These are phyloP conservation scores for Drechslera avenae DNA, from an alignment of 2,329 filamentous ascomycete genomes.

Conservation along the genomic window DNA sequence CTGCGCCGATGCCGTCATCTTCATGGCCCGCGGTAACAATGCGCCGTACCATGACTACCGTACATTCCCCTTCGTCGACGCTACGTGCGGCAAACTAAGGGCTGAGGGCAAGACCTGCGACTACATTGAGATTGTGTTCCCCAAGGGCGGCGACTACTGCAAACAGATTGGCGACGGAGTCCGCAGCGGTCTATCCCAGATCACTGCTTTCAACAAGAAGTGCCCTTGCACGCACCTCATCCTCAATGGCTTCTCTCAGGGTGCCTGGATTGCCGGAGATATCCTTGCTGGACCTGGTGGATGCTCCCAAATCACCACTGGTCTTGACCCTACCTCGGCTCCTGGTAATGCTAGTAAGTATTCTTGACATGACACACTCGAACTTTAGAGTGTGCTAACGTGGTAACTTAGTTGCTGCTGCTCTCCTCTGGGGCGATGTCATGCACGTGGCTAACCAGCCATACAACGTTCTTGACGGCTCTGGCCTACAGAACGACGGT, in stretches of 20 bases:
- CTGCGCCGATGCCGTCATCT: conserved; percentile 30
- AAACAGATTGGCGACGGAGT: conserved; percentile 25
- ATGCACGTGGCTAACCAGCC: conserved; percentile 29
- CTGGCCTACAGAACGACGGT: conserved; percentile 16
- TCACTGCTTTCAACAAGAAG: conserved; percentile 60
- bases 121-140: conserved; percentile 29
- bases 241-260: conserved; percentile 64
- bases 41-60: conserved; percentile 29
- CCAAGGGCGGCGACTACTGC: conserved; percentile 22
- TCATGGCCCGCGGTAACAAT: conserved; percentile 31
- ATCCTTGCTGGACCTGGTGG: conserved; percentile 57
- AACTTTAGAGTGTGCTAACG: conserved; percentile 18
- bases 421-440: conserved; percentile 31
- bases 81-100: conserved; percentile 26
- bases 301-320: conserved; percentile 19
- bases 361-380: conserved; percentile 8
- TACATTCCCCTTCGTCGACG: conserved; percentile 25
- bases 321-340: conserved; percentile 23
- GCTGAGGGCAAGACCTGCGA: conserved; percentile 29
- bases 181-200: conserved; percentile 35
- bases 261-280: conserved; percentile 64
- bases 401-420: conserved; percentile 18
- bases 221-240: conserved; percentile 63
- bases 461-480: conserved; percentile 30
- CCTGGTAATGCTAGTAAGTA: conserved; percentile 29